Base-by-base conservation (phyloP, 176 grass and related monocot genomes). In the Oryza rufipogon region DNA sequence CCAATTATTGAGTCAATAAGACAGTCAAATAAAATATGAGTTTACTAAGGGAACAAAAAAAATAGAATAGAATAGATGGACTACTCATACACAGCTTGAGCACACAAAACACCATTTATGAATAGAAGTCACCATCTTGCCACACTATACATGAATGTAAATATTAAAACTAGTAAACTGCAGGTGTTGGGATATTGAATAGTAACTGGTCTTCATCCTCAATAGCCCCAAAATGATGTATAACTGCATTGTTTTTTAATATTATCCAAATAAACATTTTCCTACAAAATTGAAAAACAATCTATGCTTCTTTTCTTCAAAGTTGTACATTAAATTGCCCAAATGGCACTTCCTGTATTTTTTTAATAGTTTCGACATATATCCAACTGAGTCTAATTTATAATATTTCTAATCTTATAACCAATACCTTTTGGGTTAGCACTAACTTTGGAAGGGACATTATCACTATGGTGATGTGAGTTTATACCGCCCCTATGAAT, bases 1-100 rank as follows among this genome's bases (percentile, higher is more conserved):
- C 8, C 72, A 84, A 97, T 48, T 70, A 68, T 23, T 60, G 23
- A 26, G 52, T 68, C 77, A 68, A 58, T 69, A 64, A 71, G n/a
- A 45, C 13, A 70, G 17, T 84, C 34, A 67, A 76, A 32, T 71
- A 64, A 66, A 69, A 20, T 15, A 78, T 28, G 56, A 81, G 2
- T 42, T 46, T 36, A 90, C 70, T 67, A 61, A 73, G 80, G 20
- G 68, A 80, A 66, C 33, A 66, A 72, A 85, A 32, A 32, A 77
- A 34, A 2, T 52, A 7, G 22, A 60, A 72, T 42, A 64, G 22
- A 81, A 45, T 64, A 61, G 54, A 77, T 49, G 73, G 15, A 68
- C 64, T 83, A 81, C 47, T 54, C 38, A 60, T 58, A n/a, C 33
- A 89, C 64, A 63, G 39, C 39, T 82, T 63, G 28, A 82, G 6